Evolutionary conservation across 352 stramenopile species (phyloP), one percentile per base, ranked within the genome.

Genomic region (Pythium phragmitis): DNA sequence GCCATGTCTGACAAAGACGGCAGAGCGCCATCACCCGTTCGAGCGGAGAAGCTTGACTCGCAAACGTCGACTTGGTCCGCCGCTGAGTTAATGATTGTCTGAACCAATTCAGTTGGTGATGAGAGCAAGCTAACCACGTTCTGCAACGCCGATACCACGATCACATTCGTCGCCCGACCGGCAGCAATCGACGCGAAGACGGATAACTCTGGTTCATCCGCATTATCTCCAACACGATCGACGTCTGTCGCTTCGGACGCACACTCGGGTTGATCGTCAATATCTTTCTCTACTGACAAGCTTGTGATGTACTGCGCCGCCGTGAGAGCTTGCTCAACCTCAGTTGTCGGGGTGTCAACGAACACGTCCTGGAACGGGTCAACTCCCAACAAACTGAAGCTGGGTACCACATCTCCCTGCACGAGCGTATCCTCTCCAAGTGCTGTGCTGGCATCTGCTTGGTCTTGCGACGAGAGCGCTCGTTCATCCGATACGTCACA

Each of bases 91-190:
- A 68, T 23, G 7, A 67, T 47, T 2, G 65, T 61, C 41, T 73
- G 60, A 3, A 46, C 37, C 21, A 69, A 45, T n/a, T n/a, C 23
- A 2, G 52, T 30, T 4, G 70, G 55, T 13, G 55, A 36, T 3
- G 50, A 52, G 7, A 76, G 49, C 7, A 64, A 39, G 21, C 65
- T 46, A 23, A 76, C 50, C 13, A 76, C 55, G 41, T 61, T 68
- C 21, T 74, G 66, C 16, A 76, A 54, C 34, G 62, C 70, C 16
- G 62, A 36, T 6, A 74, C n/a, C 12, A 76, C 61, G 33, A 76
- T 72, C n/a, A 58, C 63, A 42, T 63, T 69, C 19, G 67, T 69
- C 8, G 67, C 61, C 19, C 57, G 42, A 28, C 57, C 49, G 12
- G 60, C 49, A 26, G 62, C 57, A 34, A 70, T 65, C 0, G 65